A percentile compares a stretch with the other conserved stretches of the same genome.
These are phyloP conservation scores for Venturia effusa DNA, from an alignment of 2,329 filamentous ascomycete species.

Conservation along the genomic window DNA sequence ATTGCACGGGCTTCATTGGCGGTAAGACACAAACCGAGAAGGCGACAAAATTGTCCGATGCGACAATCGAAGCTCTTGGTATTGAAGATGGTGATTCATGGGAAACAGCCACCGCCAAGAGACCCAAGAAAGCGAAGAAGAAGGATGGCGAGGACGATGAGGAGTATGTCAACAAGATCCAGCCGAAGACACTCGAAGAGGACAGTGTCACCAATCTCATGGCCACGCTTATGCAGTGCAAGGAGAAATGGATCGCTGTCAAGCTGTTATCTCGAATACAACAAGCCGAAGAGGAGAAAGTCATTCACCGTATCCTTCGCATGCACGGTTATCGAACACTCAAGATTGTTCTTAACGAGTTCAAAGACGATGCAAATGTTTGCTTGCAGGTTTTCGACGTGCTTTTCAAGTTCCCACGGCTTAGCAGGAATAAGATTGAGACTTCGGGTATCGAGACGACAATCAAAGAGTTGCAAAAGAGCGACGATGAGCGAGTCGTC, in stretches of 20 bases:
- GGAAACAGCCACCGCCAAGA: constrained; percentile 84
- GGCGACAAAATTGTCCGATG: constrained; percentile 79
- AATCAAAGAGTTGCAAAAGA: constrained; percentile 56
- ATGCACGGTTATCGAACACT: constrained; percentile 97
- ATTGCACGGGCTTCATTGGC: constrained; percentile 93
- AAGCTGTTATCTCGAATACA: constrained; percentile 87
- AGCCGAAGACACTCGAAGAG: constrained; percentile 68
- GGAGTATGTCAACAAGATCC: constrained; percentile 85
- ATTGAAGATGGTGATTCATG: constrained; percentile 88
- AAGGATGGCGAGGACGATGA: constrained; percentile 85
- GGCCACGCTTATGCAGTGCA: constrained; percentile 93
- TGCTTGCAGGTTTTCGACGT: constrained; percentile 84
- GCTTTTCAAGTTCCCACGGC: constrained; percentile 73
- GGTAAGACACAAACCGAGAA: constrained; percentile 96
- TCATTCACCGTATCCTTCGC: constrained; percentile 78
- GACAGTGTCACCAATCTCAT: constrained; percentile 86
- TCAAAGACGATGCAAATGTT: constrained; percentile 81
- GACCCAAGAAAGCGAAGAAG: constrained; percentile 66
- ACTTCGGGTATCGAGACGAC: constrained; percentile 89
- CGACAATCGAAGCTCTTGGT: constrained; percentile 87
- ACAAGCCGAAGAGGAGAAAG: constrained; percentile 72
- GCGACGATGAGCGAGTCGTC: constrained; percentile 64
- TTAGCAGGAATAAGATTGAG: constrained; percentile 94
- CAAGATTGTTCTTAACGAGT: constrained; percentile 74
- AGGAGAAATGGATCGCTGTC: constrained; percentile 98